Conservation (phyloP, 192 early-diverging fungal genomes). For the Obelidium mucronatum region DNA sequence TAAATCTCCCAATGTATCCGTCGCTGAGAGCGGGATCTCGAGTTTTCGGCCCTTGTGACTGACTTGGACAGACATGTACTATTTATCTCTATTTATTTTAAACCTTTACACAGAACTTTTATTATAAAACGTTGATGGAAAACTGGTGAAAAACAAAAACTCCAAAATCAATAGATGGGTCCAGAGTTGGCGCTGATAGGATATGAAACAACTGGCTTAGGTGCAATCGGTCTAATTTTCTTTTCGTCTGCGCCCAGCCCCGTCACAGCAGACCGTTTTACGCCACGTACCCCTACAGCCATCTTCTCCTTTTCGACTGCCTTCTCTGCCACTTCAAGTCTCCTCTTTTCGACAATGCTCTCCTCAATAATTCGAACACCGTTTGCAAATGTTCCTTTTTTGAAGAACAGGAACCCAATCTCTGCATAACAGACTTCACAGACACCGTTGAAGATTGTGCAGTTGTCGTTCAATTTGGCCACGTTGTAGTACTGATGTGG, state of each 20-base stretch:
- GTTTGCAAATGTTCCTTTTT: slow-evolving; percentile 24
- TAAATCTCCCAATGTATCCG: slow-evolving; percentile 71
- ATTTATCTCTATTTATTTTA: not conserved
- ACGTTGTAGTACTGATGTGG: slow-evolving; percentile 39
- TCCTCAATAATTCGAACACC: slow-evolving; percentile 15
- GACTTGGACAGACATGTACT: slow-evolving; percentile 30
- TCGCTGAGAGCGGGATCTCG: slow-evolving; percentile 36
- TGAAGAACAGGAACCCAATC: slow-evolving; percentile 37
- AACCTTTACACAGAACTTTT: no score
- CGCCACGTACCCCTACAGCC: not conserved
- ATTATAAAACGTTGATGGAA: no score
- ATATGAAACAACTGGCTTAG: not conserved
- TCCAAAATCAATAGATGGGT: no score
- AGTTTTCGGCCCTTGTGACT: slow-evolving; percentile 39
- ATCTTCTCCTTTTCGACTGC: slow-evolving; percentile 8
- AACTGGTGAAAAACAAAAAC: no score
- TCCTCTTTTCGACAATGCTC: not conserved
- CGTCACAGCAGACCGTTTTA: not conserved
- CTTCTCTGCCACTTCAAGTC: slow-evolving; percentile 2
- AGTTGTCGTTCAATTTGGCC: not conserved
- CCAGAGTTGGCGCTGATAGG: not conserved
- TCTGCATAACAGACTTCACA: slow-evolving; percentile 42
- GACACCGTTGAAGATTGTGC: slow-evolving; percentile 25
- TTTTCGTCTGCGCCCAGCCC: not conserved
- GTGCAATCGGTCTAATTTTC: slow-evolving; percentile 9